Evolutionary conservation across 2,329 filamentous ascomycete species (phyloP), one percentile per base, ranked within the genome.

Genomic region (Verruconis gallopava): DNA sequence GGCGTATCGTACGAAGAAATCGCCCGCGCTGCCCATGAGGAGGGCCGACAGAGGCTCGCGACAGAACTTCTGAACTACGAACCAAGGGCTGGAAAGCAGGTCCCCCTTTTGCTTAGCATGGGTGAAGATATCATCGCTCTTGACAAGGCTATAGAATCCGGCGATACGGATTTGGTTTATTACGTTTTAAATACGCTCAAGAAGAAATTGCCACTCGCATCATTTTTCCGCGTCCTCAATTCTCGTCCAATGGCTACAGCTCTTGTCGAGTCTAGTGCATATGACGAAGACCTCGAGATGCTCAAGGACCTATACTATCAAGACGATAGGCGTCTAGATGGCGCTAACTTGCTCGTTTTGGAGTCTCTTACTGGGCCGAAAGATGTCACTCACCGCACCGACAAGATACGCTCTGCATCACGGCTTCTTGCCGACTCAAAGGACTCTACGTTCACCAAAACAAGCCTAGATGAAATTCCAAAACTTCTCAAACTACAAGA

Each of bases 251-350:
- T 85, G 19, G 91, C 91, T 3, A 86, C 85, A 2, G 85, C 91
- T 0, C 73, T 98, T 9, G 84, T 98, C 18, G 91, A 98, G 60
- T 75, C 85, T 2, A 81, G 80, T 0, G 89, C 91, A 0, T 69
- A 73, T 39, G 77, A 84, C 39, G 81, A 93, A 53, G 86, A 93
- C 52, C 72, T 75, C 1, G 77, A 82, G 42, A 62, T 98, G 17
- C 74, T 98, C 19, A 98, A 96, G 55, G 91, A 96, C 55, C 68
- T 98, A 3, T 98, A 91, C 64, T 98, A 98, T 58, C 91, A 96
- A 63, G 91, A 96, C 53, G 91, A 98, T 57, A 77, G 89, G 4
- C 77, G 88, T 3, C 67, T 86, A 4, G 91, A 96, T 49, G 86
- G 91, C 3, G 83, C 89, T 0, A 82, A 85, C 44, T 77, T 98